Base-by-base conservation (phyloP, 2,329 filamentous ascomycete genomes). In the Aspergillus sojae region DNA sequence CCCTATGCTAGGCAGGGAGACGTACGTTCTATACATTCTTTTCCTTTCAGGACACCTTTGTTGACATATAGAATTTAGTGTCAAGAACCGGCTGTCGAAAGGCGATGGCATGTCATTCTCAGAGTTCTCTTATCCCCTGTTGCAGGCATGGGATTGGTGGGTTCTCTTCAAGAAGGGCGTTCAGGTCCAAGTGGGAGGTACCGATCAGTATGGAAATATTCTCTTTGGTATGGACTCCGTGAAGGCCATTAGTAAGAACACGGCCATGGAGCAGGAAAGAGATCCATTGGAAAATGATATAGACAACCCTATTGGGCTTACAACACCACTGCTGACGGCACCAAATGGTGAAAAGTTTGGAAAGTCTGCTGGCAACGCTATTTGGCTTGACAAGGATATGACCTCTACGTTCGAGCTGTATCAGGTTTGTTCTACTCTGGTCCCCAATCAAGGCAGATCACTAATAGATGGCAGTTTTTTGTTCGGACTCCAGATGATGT, bases 81-180 rank as follows among this genome's bases (percentile, higher is more conserved):
- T 96, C 60, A 95, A 93, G 78, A 89, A 88, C 62, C 92, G 93
- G 73, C 85, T 98, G 83, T 85, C 86, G n/a, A 89, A 89, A 59
- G 92, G 93, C 43, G 91, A 95, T 67, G 96, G 95, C 70, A 94
- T 99, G 90, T 96, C 94, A 0, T 91, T 96, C 71, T 90, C 92
- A 41, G 95, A 99, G 75, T 97, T 99, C 77, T 86, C 89, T 48
- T 99, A 99, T 74, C 95, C 96, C 1, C 80, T 99, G 19, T 87
- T 98, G 71, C 95, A 99, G 76, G 93, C 91, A 26, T 98, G 94
- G 91, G 95, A 99, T 77, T 99, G 94, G 87, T 98, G 92, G 92
- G 85, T 91, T 70, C 85, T 98, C 80, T 96, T 91, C 78, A 84
- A 86, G 28, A 85, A 84, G 58, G 84, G 85, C 55, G 84, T 93